Evolutionary conservation across 148 eudicot genomes (phyloP).

Genomic region (Cornus kousa): DNA sequence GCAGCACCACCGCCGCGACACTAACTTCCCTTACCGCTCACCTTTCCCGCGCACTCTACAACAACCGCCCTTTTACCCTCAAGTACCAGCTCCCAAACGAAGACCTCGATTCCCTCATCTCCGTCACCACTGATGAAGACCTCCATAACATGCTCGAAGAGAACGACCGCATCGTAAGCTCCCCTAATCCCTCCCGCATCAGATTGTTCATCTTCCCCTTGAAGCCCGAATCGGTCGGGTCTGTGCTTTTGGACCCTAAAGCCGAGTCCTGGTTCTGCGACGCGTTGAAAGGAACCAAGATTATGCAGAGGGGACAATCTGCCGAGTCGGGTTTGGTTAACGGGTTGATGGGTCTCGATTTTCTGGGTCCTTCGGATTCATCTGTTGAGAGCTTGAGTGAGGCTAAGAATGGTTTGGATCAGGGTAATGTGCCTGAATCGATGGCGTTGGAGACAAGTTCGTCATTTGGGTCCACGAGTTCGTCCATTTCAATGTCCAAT

Average conservation of each 20-base stretch:
- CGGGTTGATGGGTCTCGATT: conserved; percentile 26
- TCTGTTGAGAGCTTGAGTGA: conserved; percentile 17
- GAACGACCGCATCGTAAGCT: conserved; percentile 41
- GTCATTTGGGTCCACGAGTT: conserved; percentile 67
- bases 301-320: conserved; percentile 37
- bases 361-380: conserved; percentile 14
- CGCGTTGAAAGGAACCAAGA: conserved; percentile 45
- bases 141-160: conserved; percentile 81
- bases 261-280: conserved; percentile 68
- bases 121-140: conserved; percentile 77
- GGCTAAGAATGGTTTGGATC: conserved; percentile 18
- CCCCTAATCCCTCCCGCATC: conserved; percentile 46
- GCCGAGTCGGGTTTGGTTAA: conserved; percentile 28
- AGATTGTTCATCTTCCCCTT: conserved; percentile 66
- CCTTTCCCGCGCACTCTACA: conserved; percentile 43
- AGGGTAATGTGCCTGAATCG: conserved; percentile 40
- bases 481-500: conserved; percentile 59
- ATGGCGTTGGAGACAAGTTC: conserved; percentile 64
- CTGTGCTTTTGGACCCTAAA: conserved; percentile 40
- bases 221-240: conserved; percentile 28
- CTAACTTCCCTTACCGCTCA: conserved; percentile 41
- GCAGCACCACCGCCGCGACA: conserved; percentile 34
- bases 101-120: conserved; percentile 78
- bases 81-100: conserved; percentile 84
- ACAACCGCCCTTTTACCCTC: conserved; percentile 40